phyloP scores from a whole-genome alignment of 352 stramenopile species.

The Phytophthora pini region DNA sequence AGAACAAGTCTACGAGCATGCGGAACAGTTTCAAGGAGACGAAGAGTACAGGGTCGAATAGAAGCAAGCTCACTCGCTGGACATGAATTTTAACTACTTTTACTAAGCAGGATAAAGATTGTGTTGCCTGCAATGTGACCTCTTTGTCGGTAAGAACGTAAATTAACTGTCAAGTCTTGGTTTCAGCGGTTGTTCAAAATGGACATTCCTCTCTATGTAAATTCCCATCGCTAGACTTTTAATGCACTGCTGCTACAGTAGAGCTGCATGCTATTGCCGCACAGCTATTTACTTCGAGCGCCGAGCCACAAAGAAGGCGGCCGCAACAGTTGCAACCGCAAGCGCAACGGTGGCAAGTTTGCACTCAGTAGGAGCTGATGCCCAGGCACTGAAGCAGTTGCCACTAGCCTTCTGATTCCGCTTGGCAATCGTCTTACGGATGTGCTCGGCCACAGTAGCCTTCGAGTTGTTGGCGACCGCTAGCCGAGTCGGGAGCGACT shows the following conservation, averaged over 20 bases:
- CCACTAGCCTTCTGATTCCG: conserved; percentile 31
- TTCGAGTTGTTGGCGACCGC: conserved; percentile 71
- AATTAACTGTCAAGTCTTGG: background rate
- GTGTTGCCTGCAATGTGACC: background rate
- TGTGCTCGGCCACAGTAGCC: conserved; percentile 61
- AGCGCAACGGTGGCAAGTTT: conserved; percentile 44
- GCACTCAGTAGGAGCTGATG: conserved; percentile 28
- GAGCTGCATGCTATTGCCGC: background rate
- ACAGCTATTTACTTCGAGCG: conserved; percentile 39
- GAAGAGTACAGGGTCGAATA: conserved; percentile 37
- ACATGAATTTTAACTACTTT: conserved; percentile 18
- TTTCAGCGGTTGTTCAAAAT: conserved; percentile 1
- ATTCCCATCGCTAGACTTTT: background rate
- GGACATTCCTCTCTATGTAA: conserved; percentile 33
- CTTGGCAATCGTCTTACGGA: conserved; percentile 48
- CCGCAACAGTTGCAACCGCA: conserved; percentile 40
- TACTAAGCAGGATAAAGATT: conserved; percentile 14
- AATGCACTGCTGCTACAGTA: conserved; percentile 7
- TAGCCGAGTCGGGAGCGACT: conserved; percentile 71
- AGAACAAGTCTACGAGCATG: conserved; percentile 22
- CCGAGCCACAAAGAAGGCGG: conserved; percentile 51
- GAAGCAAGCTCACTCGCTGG: conserved; percentile 32
- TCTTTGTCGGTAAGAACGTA: conserved; percentile 5
- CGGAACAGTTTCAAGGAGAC: conserved; percentile 21
- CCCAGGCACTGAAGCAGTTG: conserved; percentile 22